These are phyloP conservation scores for Plectranthus barbatus DNA, from an alignment of 257 asterid species.

Conservation along the genomic window DNA sequence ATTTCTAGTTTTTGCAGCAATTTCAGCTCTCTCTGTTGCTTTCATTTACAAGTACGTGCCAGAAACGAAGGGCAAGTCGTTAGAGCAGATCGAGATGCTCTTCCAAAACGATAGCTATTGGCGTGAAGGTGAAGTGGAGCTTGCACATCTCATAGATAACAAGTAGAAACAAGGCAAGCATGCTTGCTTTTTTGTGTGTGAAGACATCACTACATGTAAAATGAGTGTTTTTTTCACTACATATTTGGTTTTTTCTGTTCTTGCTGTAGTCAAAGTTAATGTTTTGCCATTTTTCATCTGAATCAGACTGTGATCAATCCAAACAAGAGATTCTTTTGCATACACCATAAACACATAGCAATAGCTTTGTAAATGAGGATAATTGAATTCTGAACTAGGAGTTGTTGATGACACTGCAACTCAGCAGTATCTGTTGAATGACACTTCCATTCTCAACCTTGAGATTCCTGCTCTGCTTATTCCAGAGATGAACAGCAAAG, in stretches of 20 bases:
- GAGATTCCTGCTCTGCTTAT: constrained; percentile 61
- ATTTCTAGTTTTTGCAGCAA: constrained; percentile 39
- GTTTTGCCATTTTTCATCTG: neutral
- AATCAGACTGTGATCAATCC: neutral
- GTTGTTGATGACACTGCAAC: constrained; percentile 16
- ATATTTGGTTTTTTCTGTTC: no score
- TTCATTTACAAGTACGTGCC: constrained; percentile 43
- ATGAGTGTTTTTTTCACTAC: no score
- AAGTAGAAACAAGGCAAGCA: constrained; percentile 1
- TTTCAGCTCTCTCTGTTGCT: constrained; percentile 47
- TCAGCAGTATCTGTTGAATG: constrained; percentile 36
- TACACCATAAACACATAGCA: no score
- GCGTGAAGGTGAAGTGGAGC: constrained; percentile 36
- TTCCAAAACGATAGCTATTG: constrained; percentile 30
- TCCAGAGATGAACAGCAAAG: constrained; percentile 72
- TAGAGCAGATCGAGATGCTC: constrained; percentile 58
- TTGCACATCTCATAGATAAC: constrained; percentile 34
- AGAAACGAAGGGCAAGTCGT: constrained; percentile 61
- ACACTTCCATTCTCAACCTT: constrained; percentile 62
- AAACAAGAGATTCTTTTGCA: neutral
- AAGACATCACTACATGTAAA: neutral
- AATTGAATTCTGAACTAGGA: no score
- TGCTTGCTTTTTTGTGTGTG: neutral
- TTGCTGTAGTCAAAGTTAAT: neutral
- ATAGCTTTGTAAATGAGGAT: no score